Evolutionary conservation across 75 land plant species (phyloP).

Genomic region (Selaginella moellendorffii): DNA sequence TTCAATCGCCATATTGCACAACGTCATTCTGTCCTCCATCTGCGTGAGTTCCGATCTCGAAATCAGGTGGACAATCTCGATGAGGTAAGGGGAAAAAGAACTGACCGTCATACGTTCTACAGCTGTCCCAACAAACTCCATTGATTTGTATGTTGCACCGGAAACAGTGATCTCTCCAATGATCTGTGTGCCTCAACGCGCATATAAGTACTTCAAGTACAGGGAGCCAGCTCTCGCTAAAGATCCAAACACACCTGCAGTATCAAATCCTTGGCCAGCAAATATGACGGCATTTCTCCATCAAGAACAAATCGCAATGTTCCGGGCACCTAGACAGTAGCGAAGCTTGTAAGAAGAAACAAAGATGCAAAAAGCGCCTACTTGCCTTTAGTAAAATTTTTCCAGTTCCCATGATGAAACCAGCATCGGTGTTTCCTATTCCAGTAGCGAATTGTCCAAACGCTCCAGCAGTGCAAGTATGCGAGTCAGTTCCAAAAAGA

Average conservation of each 20-base stretch:
- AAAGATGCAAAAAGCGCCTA: not conserved
- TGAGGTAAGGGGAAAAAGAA: not conserved
- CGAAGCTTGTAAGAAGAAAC: not conserved
- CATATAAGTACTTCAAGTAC: not conserved
- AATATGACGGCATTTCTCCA: slow-evolving; percentile 90
- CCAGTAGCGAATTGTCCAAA: slow-evolving; percentile 99
- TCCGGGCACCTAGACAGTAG: slow-evolving; percentile 53
- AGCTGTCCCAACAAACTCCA: slow-evolving; percentile 88
- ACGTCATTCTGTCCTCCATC: slow-evolving; percentile 99
- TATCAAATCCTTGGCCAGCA: slow-evolving; percentile 91
- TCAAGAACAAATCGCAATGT: slow-evolving; percentile 86
- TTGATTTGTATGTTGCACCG: slow-evolving; percentile 87
- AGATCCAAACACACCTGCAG: slow-evolving; percentile 44
- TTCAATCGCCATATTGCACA: slow-evolving; percentile 97
- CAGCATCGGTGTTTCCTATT: slow-evolving; percentile 97
- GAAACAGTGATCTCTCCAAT: slow-evolving; percentile 82
- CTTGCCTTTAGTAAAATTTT: slow-evolving; percentile 73
- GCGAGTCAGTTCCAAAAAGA: not conserved
- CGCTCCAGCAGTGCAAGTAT: slow-evolving; percentile 51
- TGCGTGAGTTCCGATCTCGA: too few species aligned
- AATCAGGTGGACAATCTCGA: not conserved
- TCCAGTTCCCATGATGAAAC: slow-evolving; percentile 78
- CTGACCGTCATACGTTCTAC: slow-evolving; percentile 71
- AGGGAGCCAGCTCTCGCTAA: too few species aligned
- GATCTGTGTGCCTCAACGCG: too few species aligned